A percentile compares a stretch with the other conserved stretches of the same genome.
phyloP scores from a whole-genome alignment of 768 basidiomycete genomes.

The Gloeophyllum trabeum region DNA sequence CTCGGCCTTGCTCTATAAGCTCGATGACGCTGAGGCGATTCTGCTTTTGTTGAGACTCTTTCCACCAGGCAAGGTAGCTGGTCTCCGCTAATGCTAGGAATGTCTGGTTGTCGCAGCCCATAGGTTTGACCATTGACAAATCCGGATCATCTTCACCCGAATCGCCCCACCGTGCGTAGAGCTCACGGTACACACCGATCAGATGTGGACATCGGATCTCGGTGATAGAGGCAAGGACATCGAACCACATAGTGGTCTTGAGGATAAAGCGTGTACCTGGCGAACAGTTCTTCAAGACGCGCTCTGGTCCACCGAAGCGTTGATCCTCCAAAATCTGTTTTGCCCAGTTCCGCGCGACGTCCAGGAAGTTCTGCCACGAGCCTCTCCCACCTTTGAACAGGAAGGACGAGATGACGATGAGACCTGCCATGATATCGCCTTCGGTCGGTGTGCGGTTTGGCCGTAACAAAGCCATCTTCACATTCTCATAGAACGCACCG shows the following conservation, averaged over 20 bases:
- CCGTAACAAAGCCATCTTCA: not conserved
- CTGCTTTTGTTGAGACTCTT: conserved; percentile 24
- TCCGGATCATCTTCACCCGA: conserved; percentile 23
- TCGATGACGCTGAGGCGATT: conserved; percentile 48
- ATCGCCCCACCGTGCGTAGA: conserved; percentile 40
- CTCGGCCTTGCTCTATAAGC: conserved; percentile 40
- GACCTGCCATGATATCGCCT: conserved; percentile 70
- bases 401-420: conserved; percentile 66
- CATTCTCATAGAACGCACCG: no score
- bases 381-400: conserved; percentile 72
- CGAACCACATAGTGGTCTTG: conserved; percentile 83
- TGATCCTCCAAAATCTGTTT: conserved; percentile 29
- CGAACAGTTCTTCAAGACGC: conserved; percentile 31
- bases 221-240: conserved; percentile 72
- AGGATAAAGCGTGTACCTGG: conserved; percentile 60
- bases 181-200: conserved; percentile 36
- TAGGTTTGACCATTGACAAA: conserved; percentile 69
- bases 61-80: conserved; percentile 57
- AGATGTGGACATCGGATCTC: conserved; percentile 48
- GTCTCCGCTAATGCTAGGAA: conserved; percentile 75
- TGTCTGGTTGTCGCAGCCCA: conserved; percentile 77
- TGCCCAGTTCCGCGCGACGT: conserved; percentile 48
- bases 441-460: not conserved
- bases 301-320: conserved; percentile 25
- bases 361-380: conserved; percentile 56